Evolutionary conservation across 148 eudicot species (phyloP).

Genomic region (Heliosperma pusillum): DNA sequence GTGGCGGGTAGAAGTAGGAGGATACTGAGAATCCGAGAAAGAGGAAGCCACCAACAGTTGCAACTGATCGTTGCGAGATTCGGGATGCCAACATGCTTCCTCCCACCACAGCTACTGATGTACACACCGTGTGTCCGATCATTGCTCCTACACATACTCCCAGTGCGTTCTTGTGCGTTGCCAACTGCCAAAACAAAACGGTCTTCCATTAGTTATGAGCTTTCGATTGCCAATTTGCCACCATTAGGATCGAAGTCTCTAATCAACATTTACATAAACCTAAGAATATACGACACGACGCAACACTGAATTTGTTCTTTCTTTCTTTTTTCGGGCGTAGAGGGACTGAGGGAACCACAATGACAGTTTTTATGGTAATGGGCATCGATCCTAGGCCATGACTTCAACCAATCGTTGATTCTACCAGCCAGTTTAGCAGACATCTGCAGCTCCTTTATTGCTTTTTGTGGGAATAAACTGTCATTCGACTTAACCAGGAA

Average conservation of each 20-base stretch:
- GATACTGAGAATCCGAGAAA: constrained; percentile 87
- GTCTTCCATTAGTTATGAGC: neutral
- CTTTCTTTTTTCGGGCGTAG: neutral
- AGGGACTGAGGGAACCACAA: neutral
- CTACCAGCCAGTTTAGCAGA: neutral
- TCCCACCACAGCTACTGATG: constrained; percentile 90
- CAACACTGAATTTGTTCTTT: neutral
- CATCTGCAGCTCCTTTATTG: neutral
- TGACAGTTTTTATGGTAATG: neutral
- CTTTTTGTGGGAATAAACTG: neutral
- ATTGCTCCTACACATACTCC: constrained; percentile 86
- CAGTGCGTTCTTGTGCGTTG: constrained; percentile 88
- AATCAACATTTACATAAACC: neutral
- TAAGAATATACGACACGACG: neutral
- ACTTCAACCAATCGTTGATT: neutral
- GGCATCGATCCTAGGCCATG: neutral
- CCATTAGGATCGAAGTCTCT: neutral
- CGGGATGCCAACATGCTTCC: constrained; percentile 94
- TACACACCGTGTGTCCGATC: constrained; percentile 78
- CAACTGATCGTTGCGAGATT: constrained; percentile 90
- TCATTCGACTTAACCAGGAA: neutral
- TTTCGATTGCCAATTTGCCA: neutral
- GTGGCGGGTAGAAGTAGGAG: constrained; percentile 72
- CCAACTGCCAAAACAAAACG: constrained; percentile 46
- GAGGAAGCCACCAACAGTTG: constrained; percentile 81